Evolutionary conservation across 1,284 basidiomycete genomes (phyloP).

Genomic region (Leucoagaricus sp.): DNA sequence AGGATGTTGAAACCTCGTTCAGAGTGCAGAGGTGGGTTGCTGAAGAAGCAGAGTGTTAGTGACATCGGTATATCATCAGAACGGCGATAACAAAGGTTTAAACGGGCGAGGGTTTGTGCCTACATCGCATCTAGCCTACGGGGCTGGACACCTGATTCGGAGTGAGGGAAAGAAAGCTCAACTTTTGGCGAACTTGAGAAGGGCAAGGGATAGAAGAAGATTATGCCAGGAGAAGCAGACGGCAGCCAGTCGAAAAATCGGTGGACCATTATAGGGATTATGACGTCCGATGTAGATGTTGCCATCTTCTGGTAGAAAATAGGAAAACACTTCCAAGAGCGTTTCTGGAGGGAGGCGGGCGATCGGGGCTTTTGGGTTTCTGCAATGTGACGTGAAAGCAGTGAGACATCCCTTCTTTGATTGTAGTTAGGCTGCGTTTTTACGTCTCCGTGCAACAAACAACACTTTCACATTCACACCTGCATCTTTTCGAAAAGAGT

Average conservation of each 20-base stretch:
- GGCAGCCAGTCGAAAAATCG: not conserved
- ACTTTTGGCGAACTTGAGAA: conserved; percentile 6
- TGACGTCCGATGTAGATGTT: not conserved
- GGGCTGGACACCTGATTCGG: not conserved
- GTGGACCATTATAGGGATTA: not conserved
- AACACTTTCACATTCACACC: no score
- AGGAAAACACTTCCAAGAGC: not conserved
- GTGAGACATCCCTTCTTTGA: not conserved
- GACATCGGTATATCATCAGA: not conserved
- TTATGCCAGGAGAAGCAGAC: not conserved
- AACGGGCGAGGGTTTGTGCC: not conserved
- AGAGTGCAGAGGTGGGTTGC: not conserved
- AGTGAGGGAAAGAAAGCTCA: not conserved
- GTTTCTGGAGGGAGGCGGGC: not conserved
- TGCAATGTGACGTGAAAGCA: not conserved
- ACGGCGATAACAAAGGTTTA: not conserved
- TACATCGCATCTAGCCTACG: not conserved
- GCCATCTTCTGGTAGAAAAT: not conserved
- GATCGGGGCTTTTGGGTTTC: not conserved
- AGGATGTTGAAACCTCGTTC: not conserved
- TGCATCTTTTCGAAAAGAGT: no score
- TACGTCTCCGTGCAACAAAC: no score
- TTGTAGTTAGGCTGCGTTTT: no score
- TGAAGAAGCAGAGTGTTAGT: not conserved
- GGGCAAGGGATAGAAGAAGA: not conserved